Evolutionary conservation across 163 green algal genomes (phyloP).

Genomic region (Scenedesmus sp.): DNA sequence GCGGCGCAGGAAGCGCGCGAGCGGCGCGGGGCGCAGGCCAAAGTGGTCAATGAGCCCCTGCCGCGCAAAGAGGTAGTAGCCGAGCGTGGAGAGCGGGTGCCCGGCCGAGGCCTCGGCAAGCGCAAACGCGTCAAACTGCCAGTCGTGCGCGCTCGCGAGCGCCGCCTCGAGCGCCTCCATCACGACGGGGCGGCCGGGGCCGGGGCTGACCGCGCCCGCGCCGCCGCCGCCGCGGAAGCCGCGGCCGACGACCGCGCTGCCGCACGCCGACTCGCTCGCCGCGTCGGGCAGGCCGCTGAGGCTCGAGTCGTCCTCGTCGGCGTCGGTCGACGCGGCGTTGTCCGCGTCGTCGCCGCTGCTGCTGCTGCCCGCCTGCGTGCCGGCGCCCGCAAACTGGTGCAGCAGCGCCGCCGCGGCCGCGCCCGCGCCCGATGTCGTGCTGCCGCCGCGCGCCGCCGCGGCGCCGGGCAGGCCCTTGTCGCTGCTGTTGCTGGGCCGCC

Average conservation of each 20-base stretch:
- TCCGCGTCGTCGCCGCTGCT: background rate
- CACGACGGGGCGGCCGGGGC: background rate
- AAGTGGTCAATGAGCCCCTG: constrained; percentile 54
- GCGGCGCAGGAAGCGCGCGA: constrained; percentile 46
- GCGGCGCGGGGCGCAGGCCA: constrained; percentile 39
- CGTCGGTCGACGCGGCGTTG: background rate
- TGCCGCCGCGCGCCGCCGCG: background rate
- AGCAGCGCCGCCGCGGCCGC: constrained; percentile 11
- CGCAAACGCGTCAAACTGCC: constrained; percentile 75
- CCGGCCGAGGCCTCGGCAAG: constrained; percentile 60
- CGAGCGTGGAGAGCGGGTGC: constrained; percentile 51
- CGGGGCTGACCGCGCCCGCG: background rate
- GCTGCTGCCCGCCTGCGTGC: background rate
- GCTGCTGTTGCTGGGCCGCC: background rate
- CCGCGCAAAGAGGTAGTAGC: constrained; percentile 38
- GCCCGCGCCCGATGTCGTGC: background rate
- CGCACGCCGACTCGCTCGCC: background rate
- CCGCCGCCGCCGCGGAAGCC: background rate
- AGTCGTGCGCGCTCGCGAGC: constrained; percentile 62
- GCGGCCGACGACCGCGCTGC: background rate
- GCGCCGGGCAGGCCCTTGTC: background rate
- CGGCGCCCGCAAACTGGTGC: background rate
- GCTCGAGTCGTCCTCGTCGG: constrained; percentile 7
- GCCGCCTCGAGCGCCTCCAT: constrained; percentile 49
- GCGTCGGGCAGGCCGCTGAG: background rate